Evolutionary conservation across 192 early-diverging fungal species (phyloP), one percentile per base, ranked within the genome.

Genomic region (Chytriomyces sp.): DNA sequence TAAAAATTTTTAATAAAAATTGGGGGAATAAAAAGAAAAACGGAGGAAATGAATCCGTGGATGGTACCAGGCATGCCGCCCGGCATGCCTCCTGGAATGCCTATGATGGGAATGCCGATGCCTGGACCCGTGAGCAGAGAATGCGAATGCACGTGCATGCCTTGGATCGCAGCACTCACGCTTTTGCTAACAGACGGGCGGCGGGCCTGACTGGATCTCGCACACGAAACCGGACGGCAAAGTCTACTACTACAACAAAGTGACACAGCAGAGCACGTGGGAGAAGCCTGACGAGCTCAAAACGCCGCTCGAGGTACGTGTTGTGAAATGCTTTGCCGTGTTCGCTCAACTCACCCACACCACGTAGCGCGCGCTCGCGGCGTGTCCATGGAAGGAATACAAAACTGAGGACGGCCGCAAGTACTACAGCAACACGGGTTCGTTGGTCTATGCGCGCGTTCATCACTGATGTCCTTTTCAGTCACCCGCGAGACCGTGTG

Each of bases 281-380:
- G 93, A 99, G 57, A 97, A 96, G 76, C 96, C 96, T 19, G 90
- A 94, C 63, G 94, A 91, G 71, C 80, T 96, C 4, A 92, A 93
- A 76, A 91, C 94, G 1, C 84, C 88, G 22, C 33, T 79, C n/a
- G 82, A 87, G 77, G 82, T 90, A 87, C 70, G 91, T 91, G 37
- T 30, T 12, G 17, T 60, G 66, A 17, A 19, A 14, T 39, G 59
- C 33, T 53, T 33, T 34, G 37, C 14, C 37, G 26, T 34, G 56
- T 74, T 74, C 52, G 17, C 33, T 64, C 38, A 36, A 36, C 4
- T 37, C 34, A 4, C 36, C 31, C 25, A 30, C 26, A 17, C 39
- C 33, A 28, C 37, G 33, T 67, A 90, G 86, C 60, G 75, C 57
- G 87, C 88, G 33, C 67, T 92, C 37, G 76, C 86, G 19, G 64